Evolutionary conservation across 768 basidiomycete genomes (phyloP).

Genomic region (Naganishia randhawae): DNA sequence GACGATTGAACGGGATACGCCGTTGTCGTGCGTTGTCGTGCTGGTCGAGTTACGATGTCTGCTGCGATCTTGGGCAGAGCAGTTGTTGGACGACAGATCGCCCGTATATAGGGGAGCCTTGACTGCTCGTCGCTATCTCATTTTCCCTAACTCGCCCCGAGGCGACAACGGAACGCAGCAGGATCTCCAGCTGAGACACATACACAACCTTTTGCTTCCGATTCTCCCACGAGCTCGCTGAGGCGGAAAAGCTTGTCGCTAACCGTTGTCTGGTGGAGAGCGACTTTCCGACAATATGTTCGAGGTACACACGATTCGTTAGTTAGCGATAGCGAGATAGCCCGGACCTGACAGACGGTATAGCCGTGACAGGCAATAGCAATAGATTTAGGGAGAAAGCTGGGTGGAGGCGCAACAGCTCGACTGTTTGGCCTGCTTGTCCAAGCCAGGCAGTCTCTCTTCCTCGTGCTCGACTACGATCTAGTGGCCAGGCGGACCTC

Average conservation of each 20-base stretch:
- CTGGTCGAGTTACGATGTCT: background rate
- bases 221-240: background rate
- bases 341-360: background rate
- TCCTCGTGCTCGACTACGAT: too few relatives aligned
- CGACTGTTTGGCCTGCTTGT: background rate
- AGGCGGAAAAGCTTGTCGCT: too few relatives aligned
- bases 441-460: too few relatives aligned
- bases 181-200: background rate
- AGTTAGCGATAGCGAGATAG: background rate
- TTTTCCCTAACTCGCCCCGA: background rate
- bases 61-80: background rate
- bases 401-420: too few relatives aligned
- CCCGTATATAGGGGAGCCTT: background rate
- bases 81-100: background rate
- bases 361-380: background rate
- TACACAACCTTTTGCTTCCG: constrained; percentile 3
- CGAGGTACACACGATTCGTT: background rate
- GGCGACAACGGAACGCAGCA: background rate
- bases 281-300: background rate
- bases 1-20: background rate
- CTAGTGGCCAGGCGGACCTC: too few relatives aligned
- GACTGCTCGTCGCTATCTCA: background rate
- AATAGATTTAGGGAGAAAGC: background rate
- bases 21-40: background rate
- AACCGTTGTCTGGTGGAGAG: too few relatives aligned